Evolutionary conservation across 2,329 filamentous ascomycete genomes (phyloP).

Genomic region (Paracorniculantispora psalliotae): DNA sequence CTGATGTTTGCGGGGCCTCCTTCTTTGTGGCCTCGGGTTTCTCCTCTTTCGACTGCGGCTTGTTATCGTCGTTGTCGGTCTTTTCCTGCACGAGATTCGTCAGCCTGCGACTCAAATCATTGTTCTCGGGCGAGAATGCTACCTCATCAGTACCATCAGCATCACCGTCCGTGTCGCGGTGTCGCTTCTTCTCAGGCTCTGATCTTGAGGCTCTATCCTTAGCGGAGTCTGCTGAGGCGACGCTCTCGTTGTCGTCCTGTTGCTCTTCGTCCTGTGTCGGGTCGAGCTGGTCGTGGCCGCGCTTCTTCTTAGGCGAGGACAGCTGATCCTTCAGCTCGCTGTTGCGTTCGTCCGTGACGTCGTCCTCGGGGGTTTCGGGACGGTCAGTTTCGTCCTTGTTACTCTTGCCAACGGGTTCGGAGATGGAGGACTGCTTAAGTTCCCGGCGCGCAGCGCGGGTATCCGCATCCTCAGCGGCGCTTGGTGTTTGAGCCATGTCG

Average conservation of each 20-base stretch:
- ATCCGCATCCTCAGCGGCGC: constrained; percentile 52
- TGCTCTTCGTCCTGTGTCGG: constrained; percentile 38
- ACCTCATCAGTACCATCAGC: not conserved
- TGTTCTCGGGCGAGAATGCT: not conserved
- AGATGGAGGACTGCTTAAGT: constrained; percentile 60
- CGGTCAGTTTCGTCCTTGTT: constrained; percentile 20
- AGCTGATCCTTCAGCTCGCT: constrained; percentile 44
- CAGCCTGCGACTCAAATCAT: constrained; percentile 8
- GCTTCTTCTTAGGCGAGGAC: constrained; percentile 62
- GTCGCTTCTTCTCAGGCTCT: constrained; percentile 62
- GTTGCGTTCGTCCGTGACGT: constrained; percentile 26
- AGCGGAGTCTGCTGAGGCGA: constrained; percentile 39
- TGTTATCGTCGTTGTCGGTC: not conserved
- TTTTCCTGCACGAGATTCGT: constrained; percentile 7
- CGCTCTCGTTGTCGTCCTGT: constrained; percentile 37
- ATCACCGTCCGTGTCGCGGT: constrained; percentile 46
- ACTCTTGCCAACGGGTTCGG: constrained; percentile 35
- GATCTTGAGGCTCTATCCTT: constrained; percentile 41
- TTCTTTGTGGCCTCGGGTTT: constrained; percentile 21
- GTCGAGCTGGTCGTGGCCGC: constrained; percentile 55
- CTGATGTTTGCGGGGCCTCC: constrained; percentile 38
- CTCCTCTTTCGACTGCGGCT: not conserved
- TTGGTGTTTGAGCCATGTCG: constrained; percentile 21
- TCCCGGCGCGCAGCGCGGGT: constrained; percentile 60
- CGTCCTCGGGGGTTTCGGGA: constrained; percentile 31